Conservation (phyloP, 163 green algal genomes). For the Chlorella variabilis region DNA sequence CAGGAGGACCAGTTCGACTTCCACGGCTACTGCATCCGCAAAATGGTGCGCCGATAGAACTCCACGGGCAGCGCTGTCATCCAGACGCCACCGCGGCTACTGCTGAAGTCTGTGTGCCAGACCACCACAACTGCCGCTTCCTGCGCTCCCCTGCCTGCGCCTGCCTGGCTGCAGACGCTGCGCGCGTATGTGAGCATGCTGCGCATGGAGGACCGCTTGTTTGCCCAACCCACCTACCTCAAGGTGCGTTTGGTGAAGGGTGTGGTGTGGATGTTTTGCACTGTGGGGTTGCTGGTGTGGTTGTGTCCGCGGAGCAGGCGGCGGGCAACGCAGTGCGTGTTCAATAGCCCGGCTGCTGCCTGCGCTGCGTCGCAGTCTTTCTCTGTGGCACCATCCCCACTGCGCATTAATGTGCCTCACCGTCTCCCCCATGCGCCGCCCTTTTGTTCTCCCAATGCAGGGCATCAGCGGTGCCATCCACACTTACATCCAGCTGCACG, state of each 20-base stretch:
- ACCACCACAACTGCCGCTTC: not conserved
- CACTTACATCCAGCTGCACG: constrained; percentile 80
- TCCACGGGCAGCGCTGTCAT: not conserved
- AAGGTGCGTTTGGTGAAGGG: constrained; percentile 49
- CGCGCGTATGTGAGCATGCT: constrained; percentile 93
- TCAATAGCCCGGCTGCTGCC: no score
- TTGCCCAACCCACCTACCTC: constrained; percentile 72
- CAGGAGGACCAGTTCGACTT: constrained; percentile 99
- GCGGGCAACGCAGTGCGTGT: no score
- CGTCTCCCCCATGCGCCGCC: no score
- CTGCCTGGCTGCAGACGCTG: constrained; percentile 77
- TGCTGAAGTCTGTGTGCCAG: no score
- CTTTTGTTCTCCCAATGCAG: no score
- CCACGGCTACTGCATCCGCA: constrained; percentile 97
- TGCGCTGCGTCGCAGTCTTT: no score
- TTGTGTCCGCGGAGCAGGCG: not conserved
- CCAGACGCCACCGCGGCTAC: no score
- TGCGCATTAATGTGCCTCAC: no score
- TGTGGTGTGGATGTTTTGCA: no score
- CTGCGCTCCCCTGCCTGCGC: no score
- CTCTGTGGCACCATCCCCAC: no score
- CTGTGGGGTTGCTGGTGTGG: no score
- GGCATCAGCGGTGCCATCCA: constrained; percentile 78
- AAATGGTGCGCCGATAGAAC: constrained; percentile 51
- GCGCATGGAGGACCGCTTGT: constrained; percentile 89